Conservation (phyloP, 2,329 filamentous ascomycete species). For the Phyllosticta citribraziliensis region DNA sequence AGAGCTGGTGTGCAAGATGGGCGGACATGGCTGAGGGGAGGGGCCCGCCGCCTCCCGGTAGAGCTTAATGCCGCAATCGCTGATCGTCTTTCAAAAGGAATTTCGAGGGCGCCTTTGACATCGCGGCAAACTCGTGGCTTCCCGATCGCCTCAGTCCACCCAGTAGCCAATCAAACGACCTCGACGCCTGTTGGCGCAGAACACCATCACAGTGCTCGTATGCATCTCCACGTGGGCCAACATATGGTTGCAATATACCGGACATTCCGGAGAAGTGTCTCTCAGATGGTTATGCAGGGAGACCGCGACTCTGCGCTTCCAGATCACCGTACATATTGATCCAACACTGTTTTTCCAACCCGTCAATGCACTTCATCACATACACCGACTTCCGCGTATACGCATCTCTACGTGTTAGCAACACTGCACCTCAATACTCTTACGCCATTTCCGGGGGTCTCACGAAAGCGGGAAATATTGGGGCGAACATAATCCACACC, state of each 20-base stretch:
- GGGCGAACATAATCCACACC: too few species aligned
- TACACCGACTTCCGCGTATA: not conserved
- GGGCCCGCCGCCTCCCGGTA: not conserved
- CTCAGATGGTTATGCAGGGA: not conserved
- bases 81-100: not conserved
- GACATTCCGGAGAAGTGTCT: not conserved
- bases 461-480: not conserved
- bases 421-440: not conserved
- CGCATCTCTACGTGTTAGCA: not conserved
- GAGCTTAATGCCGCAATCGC: not conserved
- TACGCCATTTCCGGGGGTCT: not conserved
- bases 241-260: not conserved
- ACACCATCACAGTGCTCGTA: not conserved
- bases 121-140: not conserved
- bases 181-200: not conserved
- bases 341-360: not conserved
- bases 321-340: not conserved
- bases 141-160: not conserved
- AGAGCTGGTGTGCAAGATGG: not conserved
- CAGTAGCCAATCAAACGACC: not conserved
- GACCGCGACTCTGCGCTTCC: not conserved
- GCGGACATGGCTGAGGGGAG: not conserved
- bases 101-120: not conserved
- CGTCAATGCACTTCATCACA: not conserved
- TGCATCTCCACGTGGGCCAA: not conserved